Conservation (phyloP, 371 early-diverging fungal species). For the Conidiobolus incongruus region DNA sequence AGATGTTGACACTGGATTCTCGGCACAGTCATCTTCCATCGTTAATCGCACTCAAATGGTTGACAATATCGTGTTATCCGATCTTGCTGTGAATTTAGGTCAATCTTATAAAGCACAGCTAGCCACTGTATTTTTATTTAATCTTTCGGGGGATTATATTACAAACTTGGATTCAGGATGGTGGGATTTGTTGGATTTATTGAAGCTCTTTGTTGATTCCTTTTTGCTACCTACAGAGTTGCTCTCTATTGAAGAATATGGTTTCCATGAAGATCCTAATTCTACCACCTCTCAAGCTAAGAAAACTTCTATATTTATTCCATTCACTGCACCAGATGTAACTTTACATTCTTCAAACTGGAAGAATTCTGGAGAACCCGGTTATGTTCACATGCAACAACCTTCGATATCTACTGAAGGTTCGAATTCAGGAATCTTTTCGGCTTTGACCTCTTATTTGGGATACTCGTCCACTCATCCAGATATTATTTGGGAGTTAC, state of each 20-base stretch:
- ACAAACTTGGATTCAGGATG: neutral
- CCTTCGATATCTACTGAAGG: no score
- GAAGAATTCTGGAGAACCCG: no score
- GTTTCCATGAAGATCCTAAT: no score
- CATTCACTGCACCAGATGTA: no score
- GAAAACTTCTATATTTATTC: no score
- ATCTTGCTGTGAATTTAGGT: neutral
- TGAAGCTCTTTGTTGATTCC: slow-evolving; percentile 1
- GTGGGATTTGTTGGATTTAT: slow-evolving; percentile 3
- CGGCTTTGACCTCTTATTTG: slow-evolving; percentile 1
- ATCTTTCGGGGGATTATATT: neutral
- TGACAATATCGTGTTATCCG: neutral
- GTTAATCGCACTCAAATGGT: slow-evolving; percentile 1
- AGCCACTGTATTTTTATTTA: slow-evolving; percentile 1
- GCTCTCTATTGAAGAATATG: no score
- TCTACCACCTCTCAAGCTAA: no score
- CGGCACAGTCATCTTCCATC: no score
- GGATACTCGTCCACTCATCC: slow-evolving; percentile 1
- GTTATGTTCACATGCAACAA: no score
- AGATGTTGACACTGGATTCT: no score
- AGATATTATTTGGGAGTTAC: slow-evolving; percentile 2
- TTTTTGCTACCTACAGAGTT: neutral
- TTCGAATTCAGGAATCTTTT: neutral
- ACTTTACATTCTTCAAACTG: no score
- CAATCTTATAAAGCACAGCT: slow-evolving; percentile 4